A percentile compares a stretch with the other conserved stretches of the same genome.
Conservation (phyloP, 1,284 basidiomycete species). For the Puccinia polysora region DNA sequence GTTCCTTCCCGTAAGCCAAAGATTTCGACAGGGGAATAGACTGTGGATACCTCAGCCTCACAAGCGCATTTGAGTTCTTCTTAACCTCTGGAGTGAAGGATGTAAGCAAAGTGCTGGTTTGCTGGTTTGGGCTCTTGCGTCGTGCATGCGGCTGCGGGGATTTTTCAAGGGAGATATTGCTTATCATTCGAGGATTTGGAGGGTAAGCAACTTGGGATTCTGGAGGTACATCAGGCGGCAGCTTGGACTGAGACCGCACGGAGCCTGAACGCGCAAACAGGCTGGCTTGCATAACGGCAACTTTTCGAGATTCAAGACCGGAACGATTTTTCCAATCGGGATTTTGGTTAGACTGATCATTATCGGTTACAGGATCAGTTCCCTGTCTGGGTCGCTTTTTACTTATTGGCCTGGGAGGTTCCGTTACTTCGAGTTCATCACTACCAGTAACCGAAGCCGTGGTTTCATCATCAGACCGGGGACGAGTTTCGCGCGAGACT, state of each 20-base stretch:
- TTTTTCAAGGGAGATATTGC: not conserved
- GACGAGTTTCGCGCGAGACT: not conserved
- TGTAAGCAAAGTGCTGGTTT: not conserved
- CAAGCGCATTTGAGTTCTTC: not conserved
- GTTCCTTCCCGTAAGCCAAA: slow-evolving; percentile 63
- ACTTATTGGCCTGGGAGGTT: not conserved
- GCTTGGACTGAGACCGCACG: not conserved
- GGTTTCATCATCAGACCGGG: slow-evolving; percentile 21
- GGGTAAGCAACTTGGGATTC: slow-evolving; percentile 11
- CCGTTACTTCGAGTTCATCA: slow-evolving; percentile 20
- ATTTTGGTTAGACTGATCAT: slow-evolving; percentile 9
- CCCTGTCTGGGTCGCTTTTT: slow-evolving; percentile 37
- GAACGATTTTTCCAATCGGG: slow-evolving; percentile 27
- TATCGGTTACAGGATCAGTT: slow-evolving; percentile 25
- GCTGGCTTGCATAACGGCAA: slow-evolving; percentile 44
- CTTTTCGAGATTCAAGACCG: slow-evolving; percentile 42
- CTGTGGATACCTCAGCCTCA: slow-evolving; percentile 54
- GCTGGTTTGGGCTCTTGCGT: not conserved
- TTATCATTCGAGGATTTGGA: not conserved
- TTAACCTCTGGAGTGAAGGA: not conserved
- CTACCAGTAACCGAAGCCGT: slow-evolving; percentile 41
- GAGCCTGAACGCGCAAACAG: slow-evolving; percentile 39
- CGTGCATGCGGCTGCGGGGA: not conserved
- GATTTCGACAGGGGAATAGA: slow-evolving; percentile 56
- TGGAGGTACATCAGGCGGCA: not conserved